Evolutionary conservation across 441 rosid species (phyloP), one percentile per base, ranked within the genome.

Genomic region (Iberis amara): DNA sequence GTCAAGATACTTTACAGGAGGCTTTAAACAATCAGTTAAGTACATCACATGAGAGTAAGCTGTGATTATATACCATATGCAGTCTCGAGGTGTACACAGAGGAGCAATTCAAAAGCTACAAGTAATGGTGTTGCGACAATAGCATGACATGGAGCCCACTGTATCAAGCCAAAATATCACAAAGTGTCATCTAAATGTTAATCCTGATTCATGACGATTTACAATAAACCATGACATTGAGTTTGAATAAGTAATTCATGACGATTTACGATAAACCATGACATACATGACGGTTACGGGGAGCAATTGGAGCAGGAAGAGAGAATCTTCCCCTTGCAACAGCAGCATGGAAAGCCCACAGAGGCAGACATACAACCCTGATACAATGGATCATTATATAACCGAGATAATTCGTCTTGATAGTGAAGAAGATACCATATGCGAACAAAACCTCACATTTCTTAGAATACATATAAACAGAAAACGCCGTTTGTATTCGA

Each of bases 131-230:
- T 81, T 3, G 98, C 94, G 6, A 82, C 92, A 59, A 92, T 54
- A 48, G 98, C 83, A 77, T 92, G 98, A 76, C 98, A 92, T 11
- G 98, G 98, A 49, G 98, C 97, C 98, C 98, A 92, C 98, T 92
- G 86, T 75, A 66, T 11, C 30, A 59, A 54, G 46, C 13, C 12
- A 12, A 55, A 36, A 6, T 36, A 14, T 60, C 14, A 46, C 13
- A 47, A 44, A 64, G n/a, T 39, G 41, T 46, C 55, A 47, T 55
- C 26, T 35, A 14, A 49, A 32, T 8, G 44, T 28, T 47, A 6
- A 38, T 10, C 23, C 27, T 47, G 26, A 48, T 10, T n/a, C n/a
- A n/a, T n/a, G n/a, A n/a, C n/a, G n/a, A n/a, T n/a, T n/a, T 3
- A 18, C 21, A 18, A 18, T 1, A 18, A 18, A 18, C 21, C 21